Evolutionary conservation across 768 basidiomycete species (phyloP).

Genomic region (Nidularia sp.): DNA sequence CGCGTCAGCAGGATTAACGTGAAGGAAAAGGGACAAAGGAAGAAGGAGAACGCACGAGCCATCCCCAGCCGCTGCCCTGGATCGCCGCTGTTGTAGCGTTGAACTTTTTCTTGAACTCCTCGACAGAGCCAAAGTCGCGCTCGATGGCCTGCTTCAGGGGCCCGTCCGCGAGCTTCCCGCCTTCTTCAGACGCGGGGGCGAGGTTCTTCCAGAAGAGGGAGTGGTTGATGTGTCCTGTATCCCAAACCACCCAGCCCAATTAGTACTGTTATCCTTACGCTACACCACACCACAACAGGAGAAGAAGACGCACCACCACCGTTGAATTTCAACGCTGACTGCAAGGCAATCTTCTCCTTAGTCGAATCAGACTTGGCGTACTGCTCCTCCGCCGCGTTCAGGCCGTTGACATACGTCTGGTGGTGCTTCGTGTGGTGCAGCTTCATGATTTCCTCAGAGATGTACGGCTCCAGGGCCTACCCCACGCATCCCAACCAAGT

Average conservation of each 20-base stretch:
- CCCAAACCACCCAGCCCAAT: neutral
- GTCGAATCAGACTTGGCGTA: conserved; percentile 65
- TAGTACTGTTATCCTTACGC: conserved; percentile 1
- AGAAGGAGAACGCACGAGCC: conserved; percentile 59
- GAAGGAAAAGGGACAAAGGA: neutral
- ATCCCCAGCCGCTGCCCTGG: conserved; percentile 98
- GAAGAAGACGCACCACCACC: conserved; percentile 69
- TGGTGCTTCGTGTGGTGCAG: conserved; percentile 96
- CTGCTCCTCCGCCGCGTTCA: conserved; percentile 83
- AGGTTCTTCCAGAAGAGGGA: conserved; percentile 98
- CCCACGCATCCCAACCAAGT: neutral
- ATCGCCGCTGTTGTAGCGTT: conserved; percentile 87
- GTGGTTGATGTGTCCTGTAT: conserved; percentile 86
- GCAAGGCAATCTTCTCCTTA: conserved; percentile 82
- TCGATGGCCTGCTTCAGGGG: conserved; percentile 74
- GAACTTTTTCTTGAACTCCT: conserved; percentile 80
- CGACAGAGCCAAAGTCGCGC: conserved; percentile 83
- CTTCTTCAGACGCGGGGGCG: conserved; percentile 61
- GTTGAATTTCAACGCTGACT: conserved; percentile 93
- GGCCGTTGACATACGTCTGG: conserved; percentile 88
- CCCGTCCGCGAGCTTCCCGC: conserved; percentile 62
- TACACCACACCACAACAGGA: neutral
- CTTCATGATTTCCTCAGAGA: conserved; percentile 87
- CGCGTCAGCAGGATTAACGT: neutral
- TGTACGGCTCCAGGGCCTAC: conserved; percentile 84